These are phyloP conservation scores for Capronia americana DNA, from an alignment of 2,329 filamentous ascomycete genomes.

Conservation along the genomic window DNA sequence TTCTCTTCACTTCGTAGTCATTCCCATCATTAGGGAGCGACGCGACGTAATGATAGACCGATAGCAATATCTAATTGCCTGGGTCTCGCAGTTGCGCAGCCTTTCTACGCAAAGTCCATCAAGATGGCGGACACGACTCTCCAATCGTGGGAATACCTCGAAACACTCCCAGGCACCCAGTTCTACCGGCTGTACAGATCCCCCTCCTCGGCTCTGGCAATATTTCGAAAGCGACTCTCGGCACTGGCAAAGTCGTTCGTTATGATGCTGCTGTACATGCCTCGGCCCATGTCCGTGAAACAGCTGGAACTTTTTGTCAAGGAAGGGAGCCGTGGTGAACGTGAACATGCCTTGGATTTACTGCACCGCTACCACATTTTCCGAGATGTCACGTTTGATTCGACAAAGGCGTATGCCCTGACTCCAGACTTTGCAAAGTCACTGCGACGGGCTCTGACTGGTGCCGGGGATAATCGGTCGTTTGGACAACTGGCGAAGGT, in stretches of 20 bases:
- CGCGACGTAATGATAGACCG: conserved; percentile 3
- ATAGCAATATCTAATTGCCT: not conserved
- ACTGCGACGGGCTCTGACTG: conserved; percentile 83
- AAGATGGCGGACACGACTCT: conserved; percentile 44
- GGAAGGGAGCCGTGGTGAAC: conserved; percentile 70
- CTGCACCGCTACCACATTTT: conserved; percentile 88
- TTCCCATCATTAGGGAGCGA: not conserved
- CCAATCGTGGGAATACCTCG: conserved; percentile 84
- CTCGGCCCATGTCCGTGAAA: conserved; percentile 75
- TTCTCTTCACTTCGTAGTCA: not conserved
- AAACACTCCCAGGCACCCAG: conserved; percentile 85
- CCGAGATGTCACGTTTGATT: conserved; percentile 65
- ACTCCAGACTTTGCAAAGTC: conserved; percentile 83
- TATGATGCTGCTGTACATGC: conserved; percentile 93
- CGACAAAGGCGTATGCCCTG: conserved; percentile 74
- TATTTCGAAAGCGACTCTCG: conserved; percentile 96
- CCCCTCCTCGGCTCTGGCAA: conserved; percentile 91
- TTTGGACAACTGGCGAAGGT: conserved; percentile 85
- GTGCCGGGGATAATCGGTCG: conserved; percentile 81
- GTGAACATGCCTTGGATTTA: conserved; percentile 81
- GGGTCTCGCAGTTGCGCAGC: not conserved
- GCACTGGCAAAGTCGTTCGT: conserved; percentile 94
- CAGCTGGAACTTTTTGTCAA: conserved; percentile 89
- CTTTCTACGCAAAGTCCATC: not conserved
- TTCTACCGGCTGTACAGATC: conserved; percentile 94